Evolutionary conservation across 108 stramenopile genomes (phyloP).

Genomic region (Discostella stelligeroides): DNA sequence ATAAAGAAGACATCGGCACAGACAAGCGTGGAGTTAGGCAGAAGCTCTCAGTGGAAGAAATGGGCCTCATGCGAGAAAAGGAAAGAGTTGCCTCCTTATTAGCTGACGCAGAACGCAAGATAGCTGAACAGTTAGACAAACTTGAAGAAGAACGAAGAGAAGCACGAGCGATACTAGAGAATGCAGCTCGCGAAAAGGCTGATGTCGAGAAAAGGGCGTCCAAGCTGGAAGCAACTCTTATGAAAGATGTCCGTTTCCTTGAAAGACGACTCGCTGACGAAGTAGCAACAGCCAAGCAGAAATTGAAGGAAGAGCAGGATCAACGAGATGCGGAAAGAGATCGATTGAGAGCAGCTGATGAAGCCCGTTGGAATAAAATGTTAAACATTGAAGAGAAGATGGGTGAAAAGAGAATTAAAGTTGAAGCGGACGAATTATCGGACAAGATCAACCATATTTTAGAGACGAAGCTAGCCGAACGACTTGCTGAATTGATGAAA

Average conservation of each 20-base stretch:
- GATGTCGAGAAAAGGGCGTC: slow-evolving; percentile 3
- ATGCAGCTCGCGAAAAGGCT: slow-evolving; percentile 6
- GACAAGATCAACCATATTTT: slow-evolving; percentile 25
- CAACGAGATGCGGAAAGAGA: slow-evolving; percentile 4
- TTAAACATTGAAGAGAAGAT: neutral
- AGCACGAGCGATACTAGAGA: neutral
- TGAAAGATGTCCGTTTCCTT: slow-evolving; percentile 6
- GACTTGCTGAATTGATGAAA: slow-evolving; percentile 9
- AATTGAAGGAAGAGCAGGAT: slow-evolving; percentile 9
- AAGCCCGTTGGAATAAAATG: slow-evolving; percentile 19
- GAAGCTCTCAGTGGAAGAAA: slow-evolving; percentile 1
- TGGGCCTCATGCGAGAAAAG: neutral
- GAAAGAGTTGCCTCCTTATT: slow-evolving; percentile 9
- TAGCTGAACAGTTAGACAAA: slow-evolving; percentile 5
- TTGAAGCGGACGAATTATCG: slow-evolving; percentile 5
- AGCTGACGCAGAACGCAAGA: slow-evolving; percentile 13
- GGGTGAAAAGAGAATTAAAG: slow-evolving; percentile 1
- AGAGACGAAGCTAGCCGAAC: slow-evolving; percentile 19
- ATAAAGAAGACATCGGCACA: neutral
- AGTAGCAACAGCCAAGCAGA: neutral
- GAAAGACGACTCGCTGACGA: slow-evolving; percentile 9
- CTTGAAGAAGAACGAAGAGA: slow-evolving; percentile 7
- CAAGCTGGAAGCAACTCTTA: neutral
- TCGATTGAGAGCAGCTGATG: slow-evolving; percentile 7
- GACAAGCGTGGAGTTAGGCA: neutral